phyloP scores from a whole-genome alignment of 2,329 filamentous ascomycete genomes.

The Cercospora sp. region DNA sequence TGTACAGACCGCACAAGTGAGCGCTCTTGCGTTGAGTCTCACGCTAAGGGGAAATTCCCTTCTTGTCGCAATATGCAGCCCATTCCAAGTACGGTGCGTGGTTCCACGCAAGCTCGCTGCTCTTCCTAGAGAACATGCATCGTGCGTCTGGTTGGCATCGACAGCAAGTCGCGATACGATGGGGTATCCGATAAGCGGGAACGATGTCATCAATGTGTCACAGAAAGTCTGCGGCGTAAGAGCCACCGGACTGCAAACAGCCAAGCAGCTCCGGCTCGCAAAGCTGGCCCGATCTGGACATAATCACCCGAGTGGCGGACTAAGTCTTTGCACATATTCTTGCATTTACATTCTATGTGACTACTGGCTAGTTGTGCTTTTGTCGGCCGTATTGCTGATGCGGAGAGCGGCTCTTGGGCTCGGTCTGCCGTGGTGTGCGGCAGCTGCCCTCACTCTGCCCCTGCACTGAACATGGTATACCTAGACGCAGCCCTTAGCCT shows the following conservation, averaged over 20 bases:
- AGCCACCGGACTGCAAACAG: neutral
- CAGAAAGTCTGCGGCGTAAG: neutral
- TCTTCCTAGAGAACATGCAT: neutral
- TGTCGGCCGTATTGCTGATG: neutral
- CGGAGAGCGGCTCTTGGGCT: neutral
- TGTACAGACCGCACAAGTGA: neutral
- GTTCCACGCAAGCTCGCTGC: neutral
- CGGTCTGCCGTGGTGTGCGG: neutral
- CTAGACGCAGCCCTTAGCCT: neutral
- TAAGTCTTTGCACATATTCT: neutral
- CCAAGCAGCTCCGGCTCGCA: constrained; percentile 3
- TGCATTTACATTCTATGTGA: neutral
- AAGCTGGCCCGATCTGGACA: neutral
- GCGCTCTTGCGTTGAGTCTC: neutral
- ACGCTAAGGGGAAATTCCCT: neutral
- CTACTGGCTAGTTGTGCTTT: neutral
- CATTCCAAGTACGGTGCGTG: neutral
- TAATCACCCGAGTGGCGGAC: constrained; percentile 5
- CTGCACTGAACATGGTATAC: neutral
- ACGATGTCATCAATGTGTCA: constrained; percentile 4
- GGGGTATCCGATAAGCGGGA: neutral
- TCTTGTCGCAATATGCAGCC: neutral
- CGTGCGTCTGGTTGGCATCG: constrained; percentile 5
- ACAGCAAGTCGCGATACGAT: neutral
- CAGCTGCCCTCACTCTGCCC: neutral